These are phyloP conservation scores for Gossypium longicalyx DNA, from an alignment of 345 rosid genomes.

Conservation along the genomic window DNA sequence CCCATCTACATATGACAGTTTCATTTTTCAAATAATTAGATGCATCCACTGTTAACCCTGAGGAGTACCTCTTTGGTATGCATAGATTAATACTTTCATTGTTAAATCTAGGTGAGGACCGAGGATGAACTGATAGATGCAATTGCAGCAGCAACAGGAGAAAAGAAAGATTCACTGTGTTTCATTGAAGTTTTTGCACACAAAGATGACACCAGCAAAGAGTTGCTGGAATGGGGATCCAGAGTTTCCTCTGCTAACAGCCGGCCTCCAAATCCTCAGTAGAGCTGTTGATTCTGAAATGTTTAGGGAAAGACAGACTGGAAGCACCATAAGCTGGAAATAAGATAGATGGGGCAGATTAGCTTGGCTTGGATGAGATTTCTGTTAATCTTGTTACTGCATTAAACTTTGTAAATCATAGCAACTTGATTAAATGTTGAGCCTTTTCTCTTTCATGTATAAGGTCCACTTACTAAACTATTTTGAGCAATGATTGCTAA, in stretches of 20 bases:
- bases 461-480: background rate
- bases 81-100: slow-evolving; percentile 3
- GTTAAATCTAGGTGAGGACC: slow-evolving; percentile 37
- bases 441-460: background rate
- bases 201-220: slow-evolving; percentile 79
- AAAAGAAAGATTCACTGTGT: slow-evolving; percentile 46
- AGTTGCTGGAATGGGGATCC: slow-evolving; percentile 80
- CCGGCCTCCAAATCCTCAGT: slow-evolving; percentile 74
- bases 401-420: background rate
- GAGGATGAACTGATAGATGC: slow-evolving; percentile 52
- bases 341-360: background rate
- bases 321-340: background rate
- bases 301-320: background rate
- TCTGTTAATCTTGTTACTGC: slow-evolving; percentile 4
- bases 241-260: slow-evolving; percentile 63
- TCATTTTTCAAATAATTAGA: background rate
- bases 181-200: slow-evolving; percentile 63
- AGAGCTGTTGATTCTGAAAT: slow-evolving; percentile 2
- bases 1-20: background rate
- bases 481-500: background rate
- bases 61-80: background rate
- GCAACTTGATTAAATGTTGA: background rate
- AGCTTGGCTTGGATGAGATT: background rate
- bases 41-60: background rate
- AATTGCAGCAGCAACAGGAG: slow-evolving; percentile 39